Percentiles rank a stretch among this genome's conserved stretches.
These are phyloP conservation scores for Bacterosira constricta DNA, from an alignment of 108 stramenopile genomes.

Conservation along the genomic window DNA sequence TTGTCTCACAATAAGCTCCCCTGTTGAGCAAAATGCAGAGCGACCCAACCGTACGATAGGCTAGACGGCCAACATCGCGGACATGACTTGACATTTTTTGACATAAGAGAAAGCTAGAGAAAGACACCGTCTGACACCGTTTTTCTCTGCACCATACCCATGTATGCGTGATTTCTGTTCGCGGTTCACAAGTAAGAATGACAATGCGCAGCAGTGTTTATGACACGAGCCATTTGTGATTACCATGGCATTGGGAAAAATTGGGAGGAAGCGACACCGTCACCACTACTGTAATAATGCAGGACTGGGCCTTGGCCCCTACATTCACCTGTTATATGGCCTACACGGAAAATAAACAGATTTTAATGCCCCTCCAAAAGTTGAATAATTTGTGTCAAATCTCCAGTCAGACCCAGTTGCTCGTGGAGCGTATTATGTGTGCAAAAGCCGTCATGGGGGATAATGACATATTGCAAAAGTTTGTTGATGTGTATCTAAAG, in stretches of 20 bases:
- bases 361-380: conserved; percentile 71
- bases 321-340: conserved; percentile 76
- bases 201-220: too few species aligned
- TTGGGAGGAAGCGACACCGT: too few species aligned
- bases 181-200: too few species aligned
- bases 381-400: conserved; percentile 83
- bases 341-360: conserved; percentile 77
- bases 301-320: conserved; percentile 68
- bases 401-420: conserved; percentile 72
- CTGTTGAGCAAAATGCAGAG: too few species aligned
- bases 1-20: too few species aligned
- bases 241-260: conserved; percentile 61
- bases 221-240: conserved; percentile 64
- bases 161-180: too few species aligned
- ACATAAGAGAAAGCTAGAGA: too few species aligned
- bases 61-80: too few species aligned
- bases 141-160: too few species aligned
- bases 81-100: too few species aligned
- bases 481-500: conserved; percentile 57
- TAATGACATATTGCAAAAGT: conserved; percentile 8
- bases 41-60: too few species aligned
- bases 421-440: conserved; percentile 64
- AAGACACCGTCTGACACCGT: too few species aligned
- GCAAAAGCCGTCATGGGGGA: not conserved
- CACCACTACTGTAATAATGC: not conserved